A percentile compares a stretch with the other conserved stretches of the same genome.
phyloP scores from a whole-genome alignment of 1,139 yeast species.

The Pichia sp. region DNA sequence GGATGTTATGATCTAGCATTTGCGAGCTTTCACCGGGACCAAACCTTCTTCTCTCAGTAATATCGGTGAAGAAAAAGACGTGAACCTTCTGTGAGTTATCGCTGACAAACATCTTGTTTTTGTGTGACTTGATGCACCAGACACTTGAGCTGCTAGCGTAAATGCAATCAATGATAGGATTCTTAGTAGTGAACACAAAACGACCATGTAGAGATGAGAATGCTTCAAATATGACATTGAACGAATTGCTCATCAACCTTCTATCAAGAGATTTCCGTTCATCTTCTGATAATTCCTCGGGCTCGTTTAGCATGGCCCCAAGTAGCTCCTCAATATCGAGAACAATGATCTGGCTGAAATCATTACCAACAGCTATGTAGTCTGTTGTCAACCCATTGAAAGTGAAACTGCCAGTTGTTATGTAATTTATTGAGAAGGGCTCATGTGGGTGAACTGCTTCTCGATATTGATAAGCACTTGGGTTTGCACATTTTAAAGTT shows the following conservation, averaged over 20 bases:
- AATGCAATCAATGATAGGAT: background rate
- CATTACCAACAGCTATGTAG: constrained; percentile 34
- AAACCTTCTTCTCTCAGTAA: too few species aligned
- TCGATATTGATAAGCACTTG: constrained; percentile 35
- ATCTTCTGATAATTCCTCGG: background rate
- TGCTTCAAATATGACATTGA: background rate
- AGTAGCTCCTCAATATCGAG: constrained; percentile 34
- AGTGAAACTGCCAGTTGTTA: constrained; percentile 17
- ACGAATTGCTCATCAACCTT: background rate
- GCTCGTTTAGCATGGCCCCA: background rate
- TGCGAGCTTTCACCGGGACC: constrained; percentile 32
- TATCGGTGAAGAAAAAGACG: constrained; percentile 30
- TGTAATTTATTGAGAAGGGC: constrained; percentile 45
- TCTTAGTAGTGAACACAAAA: background rate
- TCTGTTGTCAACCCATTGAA: constrained; percentile 23
- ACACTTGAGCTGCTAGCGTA: constrained; percentile 30
- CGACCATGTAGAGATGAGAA: background rate
- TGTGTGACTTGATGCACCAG: constrained; percentile 56
- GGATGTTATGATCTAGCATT: constrained; percentile 50
- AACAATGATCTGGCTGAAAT: constrained; percentile 48
- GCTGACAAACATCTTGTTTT: constrained; percentile 42
- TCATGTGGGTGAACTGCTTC: constrained; percentile 37
- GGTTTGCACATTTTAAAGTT: constrained; percentile 32
- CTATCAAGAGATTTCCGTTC: background rate
- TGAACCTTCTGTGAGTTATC: constrained; percentile 35